These are phyloP conservation scores for Zopfia rhizophila DNA, from an alignment of 2,329 filamentous ascomycete species.

Conservation along the genomic window DNA sequence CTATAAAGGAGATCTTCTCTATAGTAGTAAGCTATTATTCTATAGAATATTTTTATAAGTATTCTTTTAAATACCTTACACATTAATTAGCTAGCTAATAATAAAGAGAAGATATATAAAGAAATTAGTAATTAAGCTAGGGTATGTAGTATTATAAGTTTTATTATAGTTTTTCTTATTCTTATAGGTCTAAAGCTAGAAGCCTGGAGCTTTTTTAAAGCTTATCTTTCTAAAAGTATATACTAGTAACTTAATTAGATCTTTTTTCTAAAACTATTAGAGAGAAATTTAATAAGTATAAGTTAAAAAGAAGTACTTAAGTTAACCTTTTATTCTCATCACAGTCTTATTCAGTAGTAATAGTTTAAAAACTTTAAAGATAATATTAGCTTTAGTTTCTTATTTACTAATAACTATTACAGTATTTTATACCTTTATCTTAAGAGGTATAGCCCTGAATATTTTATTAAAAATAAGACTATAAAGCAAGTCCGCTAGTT, in stretches of 20 bases:
- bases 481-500: slow-evolving; percentile 19
- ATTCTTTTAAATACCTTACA: slow-evolving; percentile 58
- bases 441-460: slow-evolving; percentile 44
- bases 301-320: slow-evolving; percentile 55
- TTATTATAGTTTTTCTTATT: slow-evolving; percentile 49
- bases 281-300: no score
- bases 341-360: no score
- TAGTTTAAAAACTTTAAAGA: no score
- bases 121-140: slow-evolving; percentile 61
- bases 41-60: slow-evolving; percentile 67
- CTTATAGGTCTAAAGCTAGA: slow-evolving; percentile 48
- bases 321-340: slow-evolving; percentile 51
- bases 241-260: no score
- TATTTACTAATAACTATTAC: slow-evolving; percentile 53
- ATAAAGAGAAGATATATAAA: slow-evolving; percentile 56
- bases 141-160: slow-evolving; percentile 57
- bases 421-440: slow-evolving; percentile 60
- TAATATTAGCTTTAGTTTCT: no score
- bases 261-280: no score
- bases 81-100: slow-evolving; percentile 42
- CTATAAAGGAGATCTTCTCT: slow-evolving; percentile 66
- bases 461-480: slow-evolving; percentile 26
- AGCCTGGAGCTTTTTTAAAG: slow-evolving; percentile 36
- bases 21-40: slow-evolving; percentile 51
- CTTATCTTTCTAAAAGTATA: slow-evolving; percentile 41